phyloP scores from a whole-genome alignment of 345 rosid species.

The Ceriops zippeliana region DNA sequence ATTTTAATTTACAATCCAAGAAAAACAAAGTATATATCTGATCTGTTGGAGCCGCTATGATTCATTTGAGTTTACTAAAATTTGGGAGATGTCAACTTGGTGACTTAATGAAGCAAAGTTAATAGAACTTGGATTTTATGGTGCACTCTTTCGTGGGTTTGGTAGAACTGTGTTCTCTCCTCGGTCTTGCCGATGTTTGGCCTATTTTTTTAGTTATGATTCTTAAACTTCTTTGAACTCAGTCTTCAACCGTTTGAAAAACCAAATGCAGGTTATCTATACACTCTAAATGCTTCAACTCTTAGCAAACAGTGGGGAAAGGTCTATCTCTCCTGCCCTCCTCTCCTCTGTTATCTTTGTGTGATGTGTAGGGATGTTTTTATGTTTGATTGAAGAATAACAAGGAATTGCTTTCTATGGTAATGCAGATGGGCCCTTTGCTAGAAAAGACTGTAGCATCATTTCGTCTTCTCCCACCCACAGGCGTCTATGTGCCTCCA shows the following conservation, averaged over 20 bases:
- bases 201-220: not conserved
- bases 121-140: too few species aligned
- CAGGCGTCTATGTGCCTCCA: constrained; percentile 81
- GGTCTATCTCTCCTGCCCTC: constrained; percentile 41
- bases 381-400: not conserved
- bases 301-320: constrained; percentile 76
- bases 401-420: constrained; percentile 6
- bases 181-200: not conserved
- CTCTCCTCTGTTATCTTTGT: not conserved
- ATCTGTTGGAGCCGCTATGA: too few species aligned
- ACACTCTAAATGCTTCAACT: constrained; percentile 87
- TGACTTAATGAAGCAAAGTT: too few species aligned
- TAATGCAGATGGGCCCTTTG: constrained; percentile 80
- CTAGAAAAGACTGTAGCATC: constrained; percentile 61
- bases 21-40: too few species aligned
- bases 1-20: too few species aligned
- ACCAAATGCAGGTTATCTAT: constrained; percentile 63
- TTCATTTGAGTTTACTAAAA: too few species aligned
- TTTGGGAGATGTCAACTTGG: too few species aligned
- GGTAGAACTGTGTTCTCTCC: not conserved
- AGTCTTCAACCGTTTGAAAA: not conserved
- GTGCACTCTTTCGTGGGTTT: not conserved
- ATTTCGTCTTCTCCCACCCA: constrained; percentile 76
- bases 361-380: not conserved
- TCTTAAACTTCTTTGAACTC: not conserved